phyloP scores from a whole-genome alignment of 352 stramenopile genomes.

The Albugo laibachii region DNA sequence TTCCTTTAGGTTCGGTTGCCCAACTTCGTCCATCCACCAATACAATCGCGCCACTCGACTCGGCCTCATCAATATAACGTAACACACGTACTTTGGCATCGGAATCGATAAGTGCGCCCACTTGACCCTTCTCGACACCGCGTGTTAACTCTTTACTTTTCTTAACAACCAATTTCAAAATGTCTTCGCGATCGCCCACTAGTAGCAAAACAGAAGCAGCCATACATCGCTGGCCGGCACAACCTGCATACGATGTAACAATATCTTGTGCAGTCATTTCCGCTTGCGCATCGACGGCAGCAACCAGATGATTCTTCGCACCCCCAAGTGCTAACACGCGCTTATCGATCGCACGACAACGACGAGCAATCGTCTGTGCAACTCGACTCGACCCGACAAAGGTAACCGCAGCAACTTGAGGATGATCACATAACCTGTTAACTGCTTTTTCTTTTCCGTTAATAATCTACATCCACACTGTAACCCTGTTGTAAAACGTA shows the following conservation, averaged over 20 bases:
- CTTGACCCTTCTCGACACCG: conserved; percentile 80
- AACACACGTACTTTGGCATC: conserved; percentile 83
- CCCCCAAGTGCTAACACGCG: conserved; percentile 89
- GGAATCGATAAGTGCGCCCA: conserved; percentile 91
- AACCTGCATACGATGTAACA: conserved; percentile 89
- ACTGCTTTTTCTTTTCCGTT: conserved; percentile 84
- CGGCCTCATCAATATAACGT: conserved; percentile 85
- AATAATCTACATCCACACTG: conserved; percentile 50
- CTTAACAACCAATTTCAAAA: conserved; percentile 76
- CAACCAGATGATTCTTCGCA: conserved; percentile 96
- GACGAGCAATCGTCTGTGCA: conserved; percentile 82
- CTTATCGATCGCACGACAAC: conserved; percentile 84
- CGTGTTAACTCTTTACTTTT: conserved; percentile 74
- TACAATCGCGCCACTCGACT: conserved; percentile 64
- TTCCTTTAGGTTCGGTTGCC: conserved; percentile 28
- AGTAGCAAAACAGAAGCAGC: conserved; percentile 89
- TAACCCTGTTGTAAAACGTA: neutral
- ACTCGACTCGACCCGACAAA: conserved; percentile 92
- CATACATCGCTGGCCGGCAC: conserved; percentile 93
- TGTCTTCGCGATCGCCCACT: conserved; percentile 44
- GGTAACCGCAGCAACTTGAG: conserved; percentile 72
- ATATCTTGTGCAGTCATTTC: conserved; percentile 88
- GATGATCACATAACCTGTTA: conserved; percentile 84
- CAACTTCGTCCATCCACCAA: conserved; percentile 84
- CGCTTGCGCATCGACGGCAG: conserved; percentile 84